Conservation (phyloP, 441 rosid genomes). For the Erodium trifolium region DNA sequence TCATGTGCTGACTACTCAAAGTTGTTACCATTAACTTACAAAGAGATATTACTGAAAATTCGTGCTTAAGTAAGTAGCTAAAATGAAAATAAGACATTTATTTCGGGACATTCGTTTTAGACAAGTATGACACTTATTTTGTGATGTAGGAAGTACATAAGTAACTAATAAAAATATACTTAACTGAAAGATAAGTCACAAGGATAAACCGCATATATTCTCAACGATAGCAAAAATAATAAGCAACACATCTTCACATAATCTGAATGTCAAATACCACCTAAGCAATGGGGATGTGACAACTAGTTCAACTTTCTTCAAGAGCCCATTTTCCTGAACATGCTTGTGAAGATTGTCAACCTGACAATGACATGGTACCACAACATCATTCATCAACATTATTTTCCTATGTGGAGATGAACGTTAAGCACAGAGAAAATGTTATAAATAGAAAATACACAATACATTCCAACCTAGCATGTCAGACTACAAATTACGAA, state of each 20-base stretch:
- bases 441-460: too few species aligned
- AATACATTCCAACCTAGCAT: too few species aligned
- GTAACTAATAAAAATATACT: too few species aligned
- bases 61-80: neutral
- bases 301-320: constrained; percentile 35
- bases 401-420: too few species aligned
- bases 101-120: too few species aligned
- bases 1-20: neutral
- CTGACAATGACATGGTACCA: constrained; percentile 17
- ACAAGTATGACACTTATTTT: too few species aligned
- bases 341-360: constrained; percentile 41
- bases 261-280: constrained; percentile 14
- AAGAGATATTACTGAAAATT: neutral
- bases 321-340: constrained; percentile 30
- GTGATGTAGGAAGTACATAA: too few species aligned
- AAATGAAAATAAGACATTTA: neutral
- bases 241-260: neutral
- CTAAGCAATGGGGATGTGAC: constrained; percentile 40
- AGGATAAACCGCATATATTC: neutral
- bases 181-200: too few species aligned
- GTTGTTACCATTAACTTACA: neutral
- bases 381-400: neutral
- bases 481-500: too few species aligned
- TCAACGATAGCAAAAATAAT: neutral
- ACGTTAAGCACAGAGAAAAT: too few species aligned